Base-by-base conservation (phyloP, 805 yeast genomes). In the Hanseniaspora mollemarum region DNA sequence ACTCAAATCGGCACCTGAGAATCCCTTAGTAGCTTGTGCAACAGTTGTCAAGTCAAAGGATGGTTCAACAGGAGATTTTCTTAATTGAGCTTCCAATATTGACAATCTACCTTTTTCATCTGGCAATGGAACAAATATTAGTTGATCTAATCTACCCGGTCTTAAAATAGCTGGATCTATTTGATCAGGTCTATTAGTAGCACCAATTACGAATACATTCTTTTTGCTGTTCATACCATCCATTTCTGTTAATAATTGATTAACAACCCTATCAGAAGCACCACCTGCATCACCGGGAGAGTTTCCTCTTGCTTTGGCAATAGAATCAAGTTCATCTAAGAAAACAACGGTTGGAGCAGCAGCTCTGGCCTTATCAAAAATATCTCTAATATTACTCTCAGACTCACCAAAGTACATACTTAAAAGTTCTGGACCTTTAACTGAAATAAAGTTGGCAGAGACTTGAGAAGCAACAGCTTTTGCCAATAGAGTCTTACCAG, bases 221-320 rank as follows among this genome's bases (percentile, higher is more conserved):
- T 92, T 92, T 75, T 92, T 92, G 56, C 96, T 95, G 66, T 92
- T 92, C 98, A 92, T 92, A 79, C 99, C 99, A 70, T 92, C 99
- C 98, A 92, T 92, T 72, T 88, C 95, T 8, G 96, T 87, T 67
- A 88, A 77, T 65, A 88, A 77, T 72, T 88, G 96, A 70, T 90
- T 88, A 49, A 88, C 96, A 56, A 88, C 96, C 69, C 95, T 81
- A 71, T 88, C 96, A 49, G 92, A 80, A 24, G 96, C 96, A 54
- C 96, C 97, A 58, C 96, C 95, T 19, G 95, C 94, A 68, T 88
- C 96, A 59, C 95, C 95, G 53, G 71, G 68, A 36, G 84, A 78
- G 37, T 86, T 94, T 67, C 96, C 96, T 74, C 97, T 83, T 25
- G 96, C 85, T 71, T 88, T 88, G 53, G 96, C 96, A 71, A 88